Conservation (phyloP, 2,329 filamentous ascomycete genomes). For the Colletotrichum eleusines region DNA sequence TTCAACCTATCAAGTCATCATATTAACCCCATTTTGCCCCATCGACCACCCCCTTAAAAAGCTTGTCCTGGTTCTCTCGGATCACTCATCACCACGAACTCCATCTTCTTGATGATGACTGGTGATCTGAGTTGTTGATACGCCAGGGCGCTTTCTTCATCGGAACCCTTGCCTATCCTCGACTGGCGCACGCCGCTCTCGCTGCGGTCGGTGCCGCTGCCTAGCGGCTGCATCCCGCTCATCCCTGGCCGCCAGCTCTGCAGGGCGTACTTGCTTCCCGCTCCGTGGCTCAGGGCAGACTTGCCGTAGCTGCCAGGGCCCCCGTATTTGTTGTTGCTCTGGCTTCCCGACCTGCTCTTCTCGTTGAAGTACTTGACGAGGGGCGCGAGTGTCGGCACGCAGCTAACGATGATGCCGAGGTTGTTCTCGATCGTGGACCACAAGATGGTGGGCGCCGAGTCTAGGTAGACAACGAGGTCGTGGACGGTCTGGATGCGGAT, state of each 20-base stretch:
- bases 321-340: slow-evolving; percentile 41
- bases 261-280: slow-evolving; percentile 45
- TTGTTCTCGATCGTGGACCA: slow-evolving; percentile 62
- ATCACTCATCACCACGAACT: slow-evolving; percentile 38
- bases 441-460: slow-evolving; percentile 57
- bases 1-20: not conserved
- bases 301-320: slow-evolving; percentile 41
- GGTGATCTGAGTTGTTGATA: slow-evolving; percentile 16
- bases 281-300: slow-evolving; percentile 4
- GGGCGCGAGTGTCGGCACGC: slow-evolving; percentile 58
- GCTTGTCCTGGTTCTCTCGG: slow-evolving; percentile 21
- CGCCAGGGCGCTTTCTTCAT: slow-evolving; percentile 36
- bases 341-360: slow-evolving; percentile 42
- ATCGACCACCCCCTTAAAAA: slow-evolving; percentile 5
- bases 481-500: slow-evolving; percentile 63
- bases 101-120: slow-evolving; percentile 37
- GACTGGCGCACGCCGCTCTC: slow-evolving; percentile 7
- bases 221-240: slow-evolving; percentile 44
- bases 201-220: slow-evolving; percentile 36
- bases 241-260: slow-evolving; percentile 46
- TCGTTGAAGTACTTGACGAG: slow-evolving; percentile 54
- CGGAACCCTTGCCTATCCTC: slow-evolving; percentile 21
- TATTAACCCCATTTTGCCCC: not conserved
- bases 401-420: slow-evolving; percentile 59
- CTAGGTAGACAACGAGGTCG: slow-evolving; percentile 57